These are phyloP conservation scores for Adiantum capillusveneris DNA, from an alignment of 75 land plant species.

Conservation along the genomic window DNA sequence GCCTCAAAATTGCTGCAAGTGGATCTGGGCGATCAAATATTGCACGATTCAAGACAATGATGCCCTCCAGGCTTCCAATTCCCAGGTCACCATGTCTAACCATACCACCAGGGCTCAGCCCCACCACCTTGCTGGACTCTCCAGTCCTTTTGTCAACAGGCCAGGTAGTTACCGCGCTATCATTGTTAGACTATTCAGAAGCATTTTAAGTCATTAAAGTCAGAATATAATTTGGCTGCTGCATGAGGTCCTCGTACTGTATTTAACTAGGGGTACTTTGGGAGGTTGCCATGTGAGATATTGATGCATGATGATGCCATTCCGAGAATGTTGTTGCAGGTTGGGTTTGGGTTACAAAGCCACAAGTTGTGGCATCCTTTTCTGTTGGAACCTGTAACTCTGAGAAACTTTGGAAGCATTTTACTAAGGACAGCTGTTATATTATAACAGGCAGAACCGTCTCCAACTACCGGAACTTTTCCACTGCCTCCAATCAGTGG, in stretches of 20 bases:
- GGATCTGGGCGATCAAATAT: slow-evolving; percentile 1
- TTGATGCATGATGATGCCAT: too few species aligned
- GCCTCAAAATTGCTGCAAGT: not conserved
- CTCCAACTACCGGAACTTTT: slow-evolving; percentile 71
- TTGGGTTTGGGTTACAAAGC: too few species aligned
- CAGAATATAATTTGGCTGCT: too few species aligned
- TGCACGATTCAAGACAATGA: slow-evolving; percentile 57
- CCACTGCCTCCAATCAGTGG: slow-evolving; percentile 15
- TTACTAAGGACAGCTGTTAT: too few species aligned
- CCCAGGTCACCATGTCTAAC: slow-evolving; percentile 50
- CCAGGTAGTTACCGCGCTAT: slow-evolving; percentile 38
- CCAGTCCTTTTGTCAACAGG: slow-evolving; percentile 63
- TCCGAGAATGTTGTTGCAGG: too few species aligned
- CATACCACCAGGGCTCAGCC: slow-evolving; percentile 76
- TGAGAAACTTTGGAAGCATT: too few species aligned
- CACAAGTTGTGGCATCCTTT: too few species aligned
- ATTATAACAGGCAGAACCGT: slow-evolving; percentile 53
- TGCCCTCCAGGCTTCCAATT: slow-evolving; percentile 81
- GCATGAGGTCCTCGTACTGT: too few species aligned
- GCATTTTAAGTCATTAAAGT: not conserved
- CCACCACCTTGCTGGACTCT: slow-evolving; percentile 64
- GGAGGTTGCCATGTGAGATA: too few species aligned
- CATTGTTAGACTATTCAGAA: not conserved
- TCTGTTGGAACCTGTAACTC: too few species aligned
- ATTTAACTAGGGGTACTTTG: too few species aligned